These are phyloP conservation scores for Diaporthe ilicicola DNA, from an alignment of 2,329 filamentous ascomycete species.

Conservation along the genomic window DNA sequence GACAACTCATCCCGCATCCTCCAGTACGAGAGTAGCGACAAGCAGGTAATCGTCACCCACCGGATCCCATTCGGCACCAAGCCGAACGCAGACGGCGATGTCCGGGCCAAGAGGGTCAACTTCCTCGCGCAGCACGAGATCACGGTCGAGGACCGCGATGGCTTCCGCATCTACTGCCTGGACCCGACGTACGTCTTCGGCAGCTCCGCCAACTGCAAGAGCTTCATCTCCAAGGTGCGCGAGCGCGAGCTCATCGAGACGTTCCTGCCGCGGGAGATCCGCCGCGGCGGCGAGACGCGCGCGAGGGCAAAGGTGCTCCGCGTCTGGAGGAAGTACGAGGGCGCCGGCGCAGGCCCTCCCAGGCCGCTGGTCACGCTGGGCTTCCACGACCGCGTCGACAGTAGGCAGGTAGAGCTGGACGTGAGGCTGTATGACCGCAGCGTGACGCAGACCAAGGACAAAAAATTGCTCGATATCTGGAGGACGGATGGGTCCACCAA, in stretches of 20 bases:
- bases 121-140: constrained; percentile 23
- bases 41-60: constrained; percentile 18
- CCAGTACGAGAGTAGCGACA: constrained; percentile 21
- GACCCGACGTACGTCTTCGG: constrained; percentile 19
- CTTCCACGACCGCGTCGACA: not conserved
- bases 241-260: constrained; percentile 25
- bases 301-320: constrained; percentile 15
- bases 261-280: constrained; percentile 3
- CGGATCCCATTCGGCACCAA: constrained; percentile 25
- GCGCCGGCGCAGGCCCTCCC: not conserved
- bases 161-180: constrained; percentile 17
- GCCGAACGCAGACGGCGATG: constrained; percentile 15
- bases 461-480: constrained; percentile 9
- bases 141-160: constrained; percentile 11
- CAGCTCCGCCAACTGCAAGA: constrained; percentile 7
- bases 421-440: not conserved
- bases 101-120: constrained; percentile 5
- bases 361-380: constrained; percentile 11
- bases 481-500: constrained; percentile 13
- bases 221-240: constrained; percentile 22
- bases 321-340: constrained; percentile 10
- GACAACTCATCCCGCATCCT: constrained; percentile 23
- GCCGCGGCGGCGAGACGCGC: not conserved
- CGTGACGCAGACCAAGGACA: not conserved
- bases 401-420: constrained; percentile 13